These are phyloP conservation scores for Naematelia aurantialba DNA, from an alignment of 768 basidiomycete genomes.

Conservation along the genomic window DNA sequence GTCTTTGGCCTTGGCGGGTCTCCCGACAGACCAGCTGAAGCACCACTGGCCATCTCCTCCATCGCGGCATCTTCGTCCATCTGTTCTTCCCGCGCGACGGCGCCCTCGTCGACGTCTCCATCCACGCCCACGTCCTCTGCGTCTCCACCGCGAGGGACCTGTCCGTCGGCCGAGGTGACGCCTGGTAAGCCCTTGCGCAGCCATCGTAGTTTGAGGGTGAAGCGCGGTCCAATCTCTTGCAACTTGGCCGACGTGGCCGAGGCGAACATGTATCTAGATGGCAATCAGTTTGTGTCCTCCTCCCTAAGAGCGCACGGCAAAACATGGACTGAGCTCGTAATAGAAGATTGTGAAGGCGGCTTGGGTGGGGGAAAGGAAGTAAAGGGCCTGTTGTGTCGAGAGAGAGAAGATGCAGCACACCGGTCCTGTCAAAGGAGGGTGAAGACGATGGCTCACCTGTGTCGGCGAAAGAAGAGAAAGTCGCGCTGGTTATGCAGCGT, in stretches of 20 bases:
- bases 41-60: slow-evolving; percentile 42
- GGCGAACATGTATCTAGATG: slow-evolving; percentile 75
- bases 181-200: slow-evolving; percentile 83
- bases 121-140: slow-evolving; percentile 43
- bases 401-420: too few relatives aligned
- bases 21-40: too few relatives aligned
- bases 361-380: too few relatives aligned
- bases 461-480: slow-evolving; percentile 94
- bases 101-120: slow-evolving; percentile 26
- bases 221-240: slow-evolving; percentile 96
- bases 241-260: slow-evolving; percentile 84
- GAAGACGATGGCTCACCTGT: slow-evolving; percentile 51
- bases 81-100: slow-evolving; percentile 25
- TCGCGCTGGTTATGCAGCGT: slow-evolving; percentile 96
- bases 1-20: too few relatives aligned
- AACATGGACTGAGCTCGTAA: too few relatives aligned
- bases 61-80: slow-evolving; percentile 41
- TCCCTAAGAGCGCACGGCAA: too few relatives aligned
- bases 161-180: slow-evolving; percentile 55
- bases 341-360: too few relatives aligned
- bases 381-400: too few relatives aligned
- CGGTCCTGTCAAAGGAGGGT: neutral
- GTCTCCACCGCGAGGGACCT: slow-evolving; percentile 42
- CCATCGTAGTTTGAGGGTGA: slow-evolving; percentile 88
- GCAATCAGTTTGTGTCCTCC: neutral